Percentiles rank a stretch among this genome's conserved stretches.
These are phyloP conservation scores for Eucalyptus tenuipes DNA, from an alignment of 345 rosid genomes.

Conservation along the genomic window DNA sequence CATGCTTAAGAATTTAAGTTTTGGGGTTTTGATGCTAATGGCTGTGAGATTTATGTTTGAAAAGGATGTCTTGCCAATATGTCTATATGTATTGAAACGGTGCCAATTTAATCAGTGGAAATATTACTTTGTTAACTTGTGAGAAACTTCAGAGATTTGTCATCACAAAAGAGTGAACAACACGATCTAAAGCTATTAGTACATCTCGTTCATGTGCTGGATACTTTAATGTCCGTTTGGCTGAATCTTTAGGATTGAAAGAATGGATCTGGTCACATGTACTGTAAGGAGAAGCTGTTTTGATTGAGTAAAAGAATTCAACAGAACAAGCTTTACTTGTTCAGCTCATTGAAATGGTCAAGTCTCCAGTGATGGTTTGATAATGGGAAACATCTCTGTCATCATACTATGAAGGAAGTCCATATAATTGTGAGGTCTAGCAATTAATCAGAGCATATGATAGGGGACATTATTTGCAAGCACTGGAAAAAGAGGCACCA, in stretches of 20 bases:
- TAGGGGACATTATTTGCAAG: background rate
- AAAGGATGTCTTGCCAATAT: background rate
- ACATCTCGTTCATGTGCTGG: background rate
- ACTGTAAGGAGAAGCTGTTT: background rate
- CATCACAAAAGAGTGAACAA: background rate
- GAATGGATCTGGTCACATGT: background rate
- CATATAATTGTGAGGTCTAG: background rate
- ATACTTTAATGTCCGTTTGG: background rate
- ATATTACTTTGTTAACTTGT: background rate
- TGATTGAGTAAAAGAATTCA: background rate
- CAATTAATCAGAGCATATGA: background rate
- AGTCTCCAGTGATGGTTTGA: background rate
- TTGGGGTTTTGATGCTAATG: background rate
- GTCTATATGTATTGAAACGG: background rate
- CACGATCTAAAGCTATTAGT: background rate
- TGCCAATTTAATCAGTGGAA: background rate
- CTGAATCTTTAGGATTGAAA: background rate
- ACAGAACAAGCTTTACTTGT: background rate
- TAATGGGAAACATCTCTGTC: background rate
- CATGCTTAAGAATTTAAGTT: background rate
- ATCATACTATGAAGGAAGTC: background rate
- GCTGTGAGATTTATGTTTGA: background rate
- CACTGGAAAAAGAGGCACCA: background rate
- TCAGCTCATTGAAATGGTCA: background rate
- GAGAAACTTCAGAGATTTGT: background rate